These are phyloP conservation scores for Crucihimalaya himalaica DNA, from an alignment of 345 rosid genomes.

Conservation along the genomic window DNA sequence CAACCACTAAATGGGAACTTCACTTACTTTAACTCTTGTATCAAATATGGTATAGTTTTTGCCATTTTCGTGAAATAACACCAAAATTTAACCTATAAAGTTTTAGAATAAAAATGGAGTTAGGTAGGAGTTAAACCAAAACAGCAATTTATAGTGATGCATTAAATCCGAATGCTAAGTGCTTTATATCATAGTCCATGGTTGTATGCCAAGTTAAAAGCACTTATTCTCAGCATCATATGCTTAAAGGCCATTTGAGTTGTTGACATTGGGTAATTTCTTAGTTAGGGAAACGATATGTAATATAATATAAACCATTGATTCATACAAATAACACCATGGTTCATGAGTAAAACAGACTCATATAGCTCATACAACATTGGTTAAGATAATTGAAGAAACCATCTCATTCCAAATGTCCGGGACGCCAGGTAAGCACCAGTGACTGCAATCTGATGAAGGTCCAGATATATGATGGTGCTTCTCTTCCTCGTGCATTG, in stretches of 20 bases:
- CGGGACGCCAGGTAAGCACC: conserved; percentile 99
- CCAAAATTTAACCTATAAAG: conserved; percentile 29
- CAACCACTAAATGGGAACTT: neutral
- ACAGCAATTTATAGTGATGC: neutral
- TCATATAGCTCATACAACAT: conserved; percentile 14
- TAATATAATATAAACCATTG: neutral
- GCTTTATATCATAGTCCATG: neutral
- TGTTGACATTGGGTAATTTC: neutral
- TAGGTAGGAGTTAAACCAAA: neutral
- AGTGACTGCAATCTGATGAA: conserved; percentile 88
- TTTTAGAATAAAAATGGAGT: neutral
- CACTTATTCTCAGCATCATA: neutral
- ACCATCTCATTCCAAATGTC: conserved; percentile 96
- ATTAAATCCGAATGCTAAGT: too few relatives aligned
- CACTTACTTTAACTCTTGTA: neutral
- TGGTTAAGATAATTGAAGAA: conserved; percentile 37
- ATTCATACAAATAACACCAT: neutral
- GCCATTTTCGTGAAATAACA: neutral
- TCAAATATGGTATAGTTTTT: neutral
- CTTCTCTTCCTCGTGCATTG: conserved; percentile 53
- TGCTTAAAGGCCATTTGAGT: neutral
- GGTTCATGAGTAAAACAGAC: neutral
- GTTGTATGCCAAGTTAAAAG: neutral
- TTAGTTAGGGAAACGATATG: neutral
- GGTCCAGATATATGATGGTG: conserved; percentile 44